Evolutionary conservation across 148 eudicot species (phyloP).

Genomic region (Oxyria digyna): DNA sequence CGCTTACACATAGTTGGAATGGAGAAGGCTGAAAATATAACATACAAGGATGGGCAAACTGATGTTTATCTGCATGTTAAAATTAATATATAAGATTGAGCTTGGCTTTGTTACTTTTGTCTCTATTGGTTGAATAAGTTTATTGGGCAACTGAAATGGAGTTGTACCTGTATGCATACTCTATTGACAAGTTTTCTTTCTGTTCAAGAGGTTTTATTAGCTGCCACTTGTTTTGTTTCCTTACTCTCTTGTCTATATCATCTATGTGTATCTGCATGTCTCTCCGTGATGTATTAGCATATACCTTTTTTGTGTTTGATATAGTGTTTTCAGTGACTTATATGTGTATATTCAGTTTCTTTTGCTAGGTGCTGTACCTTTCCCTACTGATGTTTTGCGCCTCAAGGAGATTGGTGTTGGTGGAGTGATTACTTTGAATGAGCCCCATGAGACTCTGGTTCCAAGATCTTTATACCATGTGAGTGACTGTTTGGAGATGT

Average conservation of each 20-base stretch:
- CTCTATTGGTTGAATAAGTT: background rate
- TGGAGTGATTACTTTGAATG: conserved; percentile 83
- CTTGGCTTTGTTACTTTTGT: background rate
- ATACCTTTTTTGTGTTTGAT: background rate
- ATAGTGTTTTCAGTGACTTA: background rate
- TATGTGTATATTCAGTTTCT: conserved; percentile 39
- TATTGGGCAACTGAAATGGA: background rate
- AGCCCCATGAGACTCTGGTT: conserved; percentile 89
- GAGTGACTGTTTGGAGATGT: conserved; percentile 13
- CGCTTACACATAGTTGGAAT: background rate
- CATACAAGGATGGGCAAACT: background rate
- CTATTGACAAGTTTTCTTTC: no score
- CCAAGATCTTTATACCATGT: conserved; percentile 71
- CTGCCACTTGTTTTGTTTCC: background rate
- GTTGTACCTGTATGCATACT: background rate
- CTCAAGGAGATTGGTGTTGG: conserved; percentile 75
- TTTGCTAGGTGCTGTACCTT: conserved; percentile 89
- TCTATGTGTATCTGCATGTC: background rate
- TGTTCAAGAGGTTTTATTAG: background rate
- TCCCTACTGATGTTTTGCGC: conserved; percentile 57
- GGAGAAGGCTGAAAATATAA: background rate
- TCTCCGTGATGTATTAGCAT: background rate
- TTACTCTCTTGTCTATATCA: background rate
- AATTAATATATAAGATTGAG: background rate
- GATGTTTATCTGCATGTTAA: background rate